A percentile compares a stretch with the other conserved stretches of the same genome.
phyloP scores from a whole-genome alignment of 805 yeast species.

The Kodamaea fukazawae region DNA sequence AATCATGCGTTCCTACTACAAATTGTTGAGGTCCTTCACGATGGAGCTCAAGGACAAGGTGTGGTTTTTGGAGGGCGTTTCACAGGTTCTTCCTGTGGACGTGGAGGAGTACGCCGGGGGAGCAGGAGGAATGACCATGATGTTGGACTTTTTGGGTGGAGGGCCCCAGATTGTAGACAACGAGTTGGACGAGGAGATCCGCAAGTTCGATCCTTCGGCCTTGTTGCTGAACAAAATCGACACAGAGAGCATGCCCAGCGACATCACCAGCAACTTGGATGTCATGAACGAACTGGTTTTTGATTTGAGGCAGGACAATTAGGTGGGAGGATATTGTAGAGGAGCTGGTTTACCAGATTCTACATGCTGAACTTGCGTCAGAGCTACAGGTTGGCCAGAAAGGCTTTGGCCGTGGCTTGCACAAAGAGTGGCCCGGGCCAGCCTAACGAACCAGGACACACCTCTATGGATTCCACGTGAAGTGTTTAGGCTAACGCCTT shows the following conservation, averaged over 20 bases:
- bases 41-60: constrained; percentile 84
- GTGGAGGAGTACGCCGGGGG: constrained; percentile 90
- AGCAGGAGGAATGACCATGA: constrained; percentile 86
- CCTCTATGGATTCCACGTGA: too few species aligned
- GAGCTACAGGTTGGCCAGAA: too few species aligned
- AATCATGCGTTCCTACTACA: constrained; percentile 86
- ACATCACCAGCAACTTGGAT: constrained; percentile 49
- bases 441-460: too few species aligned
- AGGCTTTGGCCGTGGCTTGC: too few species aligned
- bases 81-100: constrained; percentile 84
- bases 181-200: constrained; percentile 39
- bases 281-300: constrained; percentile 47
- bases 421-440: too few species aligned
- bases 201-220: constrained; percentile 44
- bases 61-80: constrained; percentile 92
- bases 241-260: constrained; percentile 57
- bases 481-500: too few species aligned
- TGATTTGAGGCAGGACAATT: constrained; percentile 22
- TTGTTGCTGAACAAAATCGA: constrained; percentile 48
- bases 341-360: too few species aligned
- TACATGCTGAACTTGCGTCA: too few species aligned
- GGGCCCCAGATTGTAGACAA: constrained; percentile 42
- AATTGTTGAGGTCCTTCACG: constrained; percentile 74
- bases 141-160: constrained; percentile 83
- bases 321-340: background rate